Evolutionary conservation across 441 rosid genomes (phyloP), one percentile per base, ranked within the genome.

Genomic region (Pelargonium australe): DNA sequence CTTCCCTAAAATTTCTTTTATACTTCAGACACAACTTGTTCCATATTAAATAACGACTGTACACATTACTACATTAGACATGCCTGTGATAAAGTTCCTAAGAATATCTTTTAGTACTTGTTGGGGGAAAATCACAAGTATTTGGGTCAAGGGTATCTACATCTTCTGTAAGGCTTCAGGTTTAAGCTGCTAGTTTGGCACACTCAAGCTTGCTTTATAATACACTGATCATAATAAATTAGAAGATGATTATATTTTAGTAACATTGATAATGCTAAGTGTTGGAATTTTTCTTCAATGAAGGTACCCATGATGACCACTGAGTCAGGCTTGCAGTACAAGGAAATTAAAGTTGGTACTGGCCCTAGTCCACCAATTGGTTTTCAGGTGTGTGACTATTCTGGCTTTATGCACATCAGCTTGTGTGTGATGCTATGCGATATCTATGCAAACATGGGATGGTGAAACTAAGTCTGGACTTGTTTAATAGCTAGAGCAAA

Each of bases 291-390:
- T 44, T 72, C 5, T 72, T 75, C 44, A 51, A 19, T 81, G 74
- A 79, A 94, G 98, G 96, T 84, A 68, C 89, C 95, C 20, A 79
- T 87, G 92, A 89, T 89, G 68, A 91, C 93, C 7, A 94, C 98
- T 19, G 96, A 85, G 44, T 89, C 97, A 51, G 97, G 98, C 10
- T 81, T 93, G 79, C 93, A 89, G 62, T 91, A 85, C 81, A 93
- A 91, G 79, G 98, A 91, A 78, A 93, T 93, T 44, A 87, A 83
- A 86, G 88, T 88, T 61, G 98, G 97, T 63, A 43, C 11, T 51
- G 96, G 96, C 71, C 97, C 98, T 41, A 85, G 75, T 77, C 98
- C 98, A 9, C 97, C 93, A 0, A 72, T 88, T 81, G 98, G 98
- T 70, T 91, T 78, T 78, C 97, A 91, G 93, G 98, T 91, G 61